Percentiles rank a stretch among this genome's conserved stretches.
phyloP scores from a whole-genome alignment of 1,284 basidiomycete species.

The Neonothopanus nambi region DNA sequence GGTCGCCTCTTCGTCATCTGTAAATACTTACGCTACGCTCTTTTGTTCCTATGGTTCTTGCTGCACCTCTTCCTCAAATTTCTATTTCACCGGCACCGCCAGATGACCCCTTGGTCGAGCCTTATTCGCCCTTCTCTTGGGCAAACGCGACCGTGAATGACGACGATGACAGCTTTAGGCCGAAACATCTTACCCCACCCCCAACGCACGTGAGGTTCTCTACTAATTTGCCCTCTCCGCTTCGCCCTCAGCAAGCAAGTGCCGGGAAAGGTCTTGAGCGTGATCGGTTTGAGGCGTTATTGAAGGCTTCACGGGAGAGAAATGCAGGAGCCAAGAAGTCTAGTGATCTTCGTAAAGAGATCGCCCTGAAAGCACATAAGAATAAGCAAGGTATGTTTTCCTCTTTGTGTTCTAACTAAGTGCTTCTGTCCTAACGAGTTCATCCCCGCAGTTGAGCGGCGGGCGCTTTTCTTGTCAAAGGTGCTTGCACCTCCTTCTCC shows the following conservation, averaged over 20 bases:
- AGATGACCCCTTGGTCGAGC: constrained; percentile 48
- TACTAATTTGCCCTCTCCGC: constrained; percentile 45
- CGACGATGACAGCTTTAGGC: constrained; percentile 55
- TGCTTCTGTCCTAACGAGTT: constrained; percentile 10
- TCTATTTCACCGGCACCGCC: constrained; percentile 66
- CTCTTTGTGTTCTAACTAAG: constrained; percentile 13
- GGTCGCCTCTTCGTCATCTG: constrained; percentile 38
- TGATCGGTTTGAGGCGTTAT: constrained; percentile 61
- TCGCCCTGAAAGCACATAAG: constrained; percentile 70
- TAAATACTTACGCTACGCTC: constrained; percentile 16
- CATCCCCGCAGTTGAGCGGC: constrained; percentile 59
- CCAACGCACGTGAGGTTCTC: constrained; percentile 42
- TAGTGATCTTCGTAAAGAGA: constrained; percentile 69
- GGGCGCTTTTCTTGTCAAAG: constrained; percentile 73
- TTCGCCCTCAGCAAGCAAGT: constrained; percentile 42
- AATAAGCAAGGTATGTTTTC: constrained; percentile 66
- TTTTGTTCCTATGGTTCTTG: constrained; percentile 40
- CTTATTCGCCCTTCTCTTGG: constrained; percentile 58
- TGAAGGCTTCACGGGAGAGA: constrained; percentile 57
- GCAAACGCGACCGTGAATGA: constrained; percentile 26
- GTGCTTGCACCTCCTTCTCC: constrained; percentile 65
- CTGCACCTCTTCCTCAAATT: constrained; percentile 59
- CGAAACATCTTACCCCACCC: constrained; percentile 59
- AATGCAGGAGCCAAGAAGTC: constrained; percentile 50
- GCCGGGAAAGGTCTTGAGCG: constrained; percentile 56